These are phyloP conservation scores for Didymella pomorum DNA, from an alignment of 2,329 filamentous ascomycete genomes.

Conservation along the genomic window DNA sequence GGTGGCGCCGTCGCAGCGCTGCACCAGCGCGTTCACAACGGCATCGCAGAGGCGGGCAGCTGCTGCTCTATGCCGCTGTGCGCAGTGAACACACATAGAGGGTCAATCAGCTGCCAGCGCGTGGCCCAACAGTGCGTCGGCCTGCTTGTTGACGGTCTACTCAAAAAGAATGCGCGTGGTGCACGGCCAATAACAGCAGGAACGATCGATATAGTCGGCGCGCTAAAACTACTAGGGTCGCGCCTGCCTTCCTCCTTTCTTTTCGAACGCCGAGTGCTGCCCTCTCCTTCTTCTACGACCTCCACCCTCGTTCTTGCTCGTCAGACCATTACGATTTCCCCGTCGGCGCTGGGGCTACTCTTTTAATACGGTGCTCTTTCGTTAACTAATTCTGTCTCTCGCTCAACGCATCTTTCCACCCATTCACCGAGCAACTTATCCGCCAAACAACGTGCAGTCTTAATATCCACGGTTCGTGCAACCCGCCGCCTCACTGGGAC, in stretches of 20 bases:
- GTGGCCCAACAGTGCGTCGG: conserved; percentile 18
- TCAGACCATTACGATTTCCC: conserved; percentile 35
- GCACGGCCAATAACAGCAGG: not conserved
- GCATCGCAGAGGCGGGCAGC: not conserved
- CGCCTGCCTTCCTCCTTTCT: conserved; percentile 26
- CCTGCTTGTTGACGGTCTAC: conserved; percentile 20
- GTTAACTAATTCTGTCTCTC: conserved; percentile 51
- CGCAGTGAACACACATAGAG: not conserved
- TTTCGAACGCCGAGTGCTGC: conserved; percentile 22
- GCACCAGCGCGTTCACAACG: conserved; percentile 4
- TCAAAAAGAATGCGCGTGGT: conserved; percentile 16
- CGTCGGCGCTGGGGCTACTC: conserved; percentile 33
- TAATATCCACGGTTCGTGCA: conserved; percentile 47
- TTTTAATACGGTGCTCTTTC: conserved; percentile 42
- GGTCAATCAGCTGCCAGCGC: conserved; percentile 8
- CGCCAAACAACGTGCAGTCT: conserved; percentile 43
- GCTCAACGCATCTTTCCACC: conserved; percentile 46
- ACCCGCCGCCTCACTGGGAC: conserved; percentile 17
- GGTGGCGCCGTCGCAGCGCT: conserved; percentile 8
- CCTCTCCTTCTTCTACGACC: conserved; percentile 29
- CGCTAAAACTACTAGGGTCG: conserved; percentile 20
- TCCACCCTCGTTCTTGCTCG: conserved; percentile 35
- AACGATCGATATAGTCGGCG: conserved; percentile 13
- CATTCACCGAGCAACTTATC: conserved; percentile 39
- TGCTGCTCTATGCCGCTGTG: conserved; percentile 9